Percentiles rank a stretch among this genome's conserved stretches.
Evolutionary conservation across 148 eudicot species (phyloP).

Genomic region (Agrostemma githago): DNA sequence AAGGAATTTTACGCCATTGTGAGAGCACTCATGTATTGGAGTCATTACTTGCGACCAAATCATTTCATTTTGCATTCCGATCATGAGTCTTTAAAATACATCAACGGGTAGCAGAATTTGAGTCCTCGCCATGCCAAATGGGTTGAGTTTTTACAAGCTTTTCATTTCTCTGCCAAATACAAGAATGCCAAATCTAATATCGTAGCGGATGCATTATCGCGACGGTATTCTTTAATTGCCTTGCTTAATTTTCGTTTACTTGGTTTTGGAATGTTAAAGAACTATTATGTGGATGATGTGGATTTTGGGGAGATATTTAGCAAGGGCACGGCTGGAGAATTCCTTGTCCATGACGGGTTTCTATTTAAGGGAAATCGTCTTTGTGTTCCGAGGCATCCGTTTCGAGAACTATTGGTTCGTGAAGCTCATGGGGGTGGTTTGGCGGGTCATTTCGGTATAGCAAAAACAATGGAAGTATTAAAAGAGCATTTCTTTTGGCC

Average conservation of each 20-base stretch:
- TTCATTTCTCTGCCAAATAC: no score
- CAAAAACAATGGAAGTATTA: background rate
- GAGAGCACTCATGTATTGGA: no score
- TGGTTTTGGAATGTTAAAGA: no score
- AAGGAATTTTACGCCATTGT: background rate
- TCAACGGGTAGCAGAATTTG: background rate
- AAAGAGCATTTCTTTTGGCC: constrained; percentile 1
- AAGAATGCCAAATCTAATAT: background rate
- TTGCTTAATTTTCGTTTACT: background rate
- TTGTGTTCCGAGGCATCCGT: background rate
- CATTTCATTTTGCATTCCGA: no score
- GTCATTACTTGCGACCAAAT: no score
- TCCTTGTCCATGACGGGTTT: background rate
- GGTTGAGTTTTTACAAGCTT: no score
- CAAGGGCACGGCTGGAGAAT: background rate
- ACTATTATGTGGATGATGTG: background rate
- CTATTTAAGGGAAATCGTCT: background rate
- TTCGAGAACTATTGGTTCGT: background rate
- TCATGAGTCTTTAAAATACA: background rate
- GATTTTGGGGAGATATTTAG: background rate
- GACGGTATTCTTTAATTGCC: background rate
- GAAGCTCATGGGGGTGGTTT: background rate
- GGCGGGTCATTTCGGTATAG: no score
- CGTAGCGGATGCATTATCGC: background rate
- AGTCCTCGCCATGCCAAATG: background rate